A percentile compares a stretch with the other conserved stretches of the same genome.
phyloP scores from a whole-genome alignment of 169 alveolate genomes.

The Hepatocystis sp. region DNA sequence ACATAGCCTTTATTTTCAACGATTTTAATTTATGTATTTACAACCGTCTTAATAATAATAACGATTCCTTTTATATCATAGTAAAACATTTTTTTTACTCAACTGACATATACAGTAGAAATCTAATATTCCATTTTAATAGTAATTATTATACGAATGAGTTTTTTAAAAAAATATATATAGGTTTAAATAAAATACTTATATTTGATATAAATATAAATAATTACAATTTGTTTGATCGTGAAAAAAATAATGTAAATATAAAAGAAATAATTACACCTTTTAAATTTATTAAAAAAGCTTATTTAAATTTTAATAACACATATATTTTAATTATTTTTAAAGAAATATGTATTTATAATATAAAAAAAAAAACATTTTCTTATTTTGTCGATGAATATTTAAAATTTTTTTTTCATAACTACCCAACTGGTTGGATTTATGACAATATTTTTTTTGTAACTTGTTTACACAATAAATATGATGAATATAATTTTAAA shows the following conservation, averaged over 20 bases:
- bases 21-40: conserved; percentile 45
- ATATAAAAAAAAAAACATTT: conserved; percentile 39
- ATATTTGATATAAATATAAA: conserved; percentile 52
- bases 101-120: conserved; percentile 59
- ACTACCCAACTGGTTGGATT: conserved; percentile 72
- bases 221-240: conserved; percentile 46
- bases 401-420: conserved; percentile 54
- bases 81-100: conserved; percentile 47
- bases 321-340: conserved; percentile 44
- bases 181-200: conserved; percentile 49
- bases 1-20: conserved; percentile 55
- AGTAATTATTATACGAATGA: conserved; percentile 73
- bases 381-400: conserved; percentile 67
- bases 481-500: conserved; percentile 68
- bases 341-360: conserved; percentile 49
- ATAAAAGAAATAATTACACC: conserved; percentile 64
- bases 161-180: conserved; percentile 17
- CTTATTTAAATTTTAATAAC: conserved; percentile 50
- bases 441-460: conserved; percentile 55
- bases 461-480: conserved; percentile 60
- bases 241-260: conserved; percentile 30
- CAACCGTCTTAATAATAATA: too few relatives aligned
- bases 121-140: conserved; percentile 54
- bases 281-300: conserved; percentile 64
- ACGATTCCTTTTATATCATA: conserved; percentile 33